Base-by-base conservation (phyloP, 164 flowering plant species). In the Brasenia schreberi region DNA sequence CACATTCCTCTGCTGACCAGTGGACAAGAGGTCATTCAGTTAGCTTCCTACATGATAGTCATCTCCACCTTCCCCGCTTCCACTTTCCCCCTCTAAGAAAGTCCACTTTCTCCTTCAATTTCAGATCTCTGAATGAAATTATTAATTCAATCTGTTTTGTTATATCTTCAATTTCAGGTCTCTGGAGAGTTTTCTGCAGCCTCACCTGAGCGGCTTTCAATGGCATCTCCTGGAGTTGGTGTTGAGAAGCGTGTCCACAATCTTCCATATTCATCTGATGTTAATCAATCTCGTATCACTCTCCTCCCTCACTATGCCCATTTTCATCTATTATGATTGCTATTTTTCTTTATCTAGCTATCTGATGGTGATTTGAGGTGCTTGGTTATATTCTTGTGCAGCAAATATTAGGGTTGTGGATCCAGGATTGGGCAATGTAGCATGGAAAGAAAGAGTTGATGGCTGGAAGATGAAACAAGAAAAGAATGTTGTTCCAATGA, bases 321-420 rank as follows among this genome's bases (percentile, higher is more conserved):
- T 33, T 33, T 33, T 33, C 39, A 33, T 33, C 39, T 33, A 33
- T 49, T 49, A 9, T 6, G 56, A 9, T 49, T 49, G 56, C 56
- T 49, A 14, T 49, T 49, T 23, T 9, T 14, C 16, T 9, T 49
- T 9, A 9, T 14, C 10, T 49, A 49, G 16, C 16, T 49, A 7
- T 49, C 56, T 49, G 56, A 33, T 49, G 16, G 16, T 49, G 56
- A 49, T 9, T 49, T 49, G 56, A 14, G 16, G 16, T 49, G 16
- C 10, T 2, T 7, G 9, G 63, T 18, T 18, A n/a, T 11, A 61
- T 10, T 7, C 27, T 7, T 61, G 12, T 61, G 63, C 84, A 92
- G 98, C 96, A 39, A 86, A 84, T 76, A 74, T 81, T 27, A 23
- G 75, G 97, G 88, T 75, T 91, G 85, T 81, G 87, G 95, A 68